Evolutionary conservation across 176 grass and related monocot genomes (phyloP).

Genomic region (Bromus sterilis): DNA sequence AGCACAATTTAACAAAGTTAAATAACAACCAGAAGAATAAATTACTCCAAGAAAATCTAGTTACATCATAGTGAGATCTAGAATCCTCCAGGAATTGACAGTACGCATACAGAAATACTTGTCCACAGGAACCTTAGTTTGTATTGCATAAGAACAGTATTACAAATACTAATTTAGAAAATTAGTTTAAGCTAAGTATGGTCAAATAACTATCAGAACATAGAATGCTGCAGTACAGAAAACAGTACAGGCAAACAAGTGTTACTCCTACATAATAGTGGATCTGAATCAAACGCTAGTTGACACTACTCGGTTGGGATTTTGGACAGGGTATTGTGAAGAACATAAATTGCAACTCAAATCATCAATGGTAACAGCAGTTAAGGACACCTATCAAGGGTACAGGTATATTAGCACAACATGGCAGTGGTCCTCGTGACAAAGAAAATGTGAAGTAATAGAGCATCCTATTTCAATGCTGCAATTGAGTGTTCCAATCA

Average conservation of each 20-base stretch:
- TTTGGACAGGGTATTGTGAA: not conserved
- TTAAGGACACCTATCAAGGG: not conserved
- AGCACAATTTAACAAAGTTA: not conserved
- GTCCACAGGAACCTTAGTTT: not conserved
- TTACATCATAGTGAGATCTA: not conserved
- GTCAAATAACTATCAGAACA: not conserved
- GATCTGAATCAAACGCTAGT: not conserved
- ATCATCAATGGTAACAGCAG: slow-evolving; percentile 17
- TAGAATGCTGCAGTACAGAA: not conserved
- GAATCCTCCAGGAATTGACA: not conserved
- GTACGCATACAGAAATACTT: not conserved
- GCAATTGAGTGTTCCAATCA: not conserved
- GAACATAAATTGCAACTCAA: not conserved
- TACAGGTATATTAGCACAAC: not conserved
- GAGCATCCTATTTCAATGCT: slow-evolving; percentile 4
- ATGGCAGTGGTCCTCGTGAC: not conserved
- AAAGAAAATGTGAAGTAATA: slow-evolving; percentile 20
- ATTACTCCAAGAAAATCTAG: slow-evolving; percentile 12
- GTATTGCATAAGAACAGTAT: slow-evolving; percentile 13
- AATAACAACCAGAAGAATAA: not conserved
- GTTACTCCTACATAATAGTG: not conserved
- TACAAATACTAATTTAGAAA: slow-evolving; percentile 10
- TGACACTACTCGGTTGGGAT: not conserved
- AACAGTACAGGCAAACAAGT: slow-evolving; percentile 3
- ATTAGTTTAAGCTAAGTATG: not conserved